Evolutionary conservation across 495 filamentous ascomycete genomes (phyloP).

Genomic region (Aeminium ludgeri): DNA sequence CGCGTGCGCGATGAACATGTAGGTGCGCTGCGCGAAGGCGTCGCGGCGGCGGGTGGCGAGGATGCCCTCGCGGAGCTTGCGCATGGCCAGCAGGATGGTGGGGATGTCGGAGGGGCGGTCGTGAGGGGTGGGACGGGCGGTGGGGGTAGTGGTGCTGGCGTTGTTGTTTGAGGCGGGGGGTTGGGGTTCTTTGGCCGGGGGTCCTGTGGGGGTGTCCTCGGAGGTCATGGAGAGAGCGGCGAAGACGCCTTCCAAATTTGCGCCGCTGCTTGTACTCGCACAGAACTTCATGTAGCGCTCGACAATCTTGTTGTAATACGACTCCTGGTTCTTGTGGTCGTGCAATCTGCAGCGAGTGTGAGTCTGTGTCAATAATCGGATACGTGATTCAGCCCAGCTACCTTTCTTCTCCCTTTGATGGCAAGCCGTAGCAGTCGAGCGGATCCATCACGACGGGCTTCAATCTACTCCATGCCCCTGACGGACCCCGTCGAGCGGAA

Average conservation of each 20-base stretch:
- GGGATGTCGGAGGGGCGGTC: conserved; percentile 31
- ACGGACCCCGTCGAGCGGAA: conserved; percentile 30
- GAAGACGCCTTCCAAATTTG: conserved; percentile 57
- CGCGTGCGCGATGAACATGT: conserved; percentile 61
- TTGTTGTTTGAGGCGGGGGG: conserved; percentile 8
- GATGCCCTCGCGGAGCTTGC: conserved; percentile 81
- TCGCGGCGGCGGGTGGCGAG: conserved; percentile 54
- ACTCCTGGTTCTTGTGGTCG: conserved; percentile 55
- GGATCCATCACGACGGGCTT: conserved; percentile 54
- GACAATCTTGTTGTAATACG: conserved; percentile 72
- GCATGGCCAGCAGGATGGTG: conserved; percentile 53
- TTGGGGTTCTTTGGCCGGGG: conserved; percentile 15
- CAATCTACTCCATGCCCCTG: conserved; percentile 48
- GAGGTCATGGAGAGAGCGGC: conserved; percentile 39
- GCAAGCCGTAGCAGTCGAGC: conserved; percentile 60
- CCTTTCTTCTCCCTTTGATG: conserved; percentile 67
- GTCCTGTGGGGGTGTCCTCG: conserved; percentile 20
- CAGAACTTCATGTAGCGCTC: conserved; percentile 80
- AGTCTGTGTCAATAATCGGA: neutral
- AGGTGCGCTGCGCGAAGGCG: conserved; percentile 29
- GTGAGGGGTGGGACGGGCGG: conserved; percentile 5
- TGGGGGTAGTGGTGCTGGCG: conserved; percentile 24
- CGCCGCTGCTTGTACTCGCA: conserved; percentile 43
- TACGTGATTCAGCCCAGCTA: neutral
- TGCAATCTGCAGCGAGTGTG: conserved; percentile 40